These are phyloP conservation scores for Lichtheimia hyalospora DNA, from an alignment of 371 early-diverging fungal species.

Conservation along the genomic window DNA sequence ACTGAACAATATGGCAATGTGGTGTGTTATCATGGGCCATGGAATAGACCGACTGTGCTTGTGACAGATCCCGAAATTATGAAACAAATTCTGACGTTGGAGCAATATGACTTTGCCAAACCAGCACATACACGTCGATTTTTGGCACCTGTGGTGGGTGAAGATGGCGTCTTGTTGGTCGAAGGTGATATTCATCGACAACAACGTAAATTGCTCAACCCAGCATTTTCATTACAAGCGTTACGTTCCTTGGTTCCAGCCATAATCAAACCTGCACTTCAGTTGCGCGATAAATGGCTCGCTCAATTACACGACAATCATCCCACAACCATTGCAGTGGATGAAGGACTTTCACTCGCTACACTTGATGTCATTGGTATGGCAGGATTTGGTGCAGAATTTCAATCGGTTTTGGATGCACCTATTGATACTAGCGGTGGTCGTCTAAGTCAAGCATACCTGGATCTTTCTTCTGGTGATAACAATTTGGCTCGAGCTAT, in stretches of 20 bases:
- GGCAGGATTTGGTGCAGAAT: slow-evolving; percentile 55
- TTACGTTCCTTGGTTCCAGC: slow-evolving; percentile 48
- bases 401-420: slow-evolving; percentile 22
- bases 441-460: slow-evolving; percentile 49
- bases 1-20: slow-evolving; percentile 54
- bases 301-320: not conserved
- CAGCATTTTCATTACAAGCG: slow-evolving; percentile 57
- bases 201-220: slow-evolving; percentile 71
- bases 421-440: slow-evolving; percentile 20
- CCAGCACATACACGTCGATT: slow-evolving; percentile 24
- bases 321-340: slow-evolving; percentile 22
- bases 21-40: slow-evolving; percentile 44
- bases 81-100: slow-evolving; percentile 49
- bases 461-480: slow-evolving; percentile 36
- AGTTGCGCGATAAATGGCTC: slow-evolving; percentile 10
- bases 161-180: slow-evolving; percentile 6
- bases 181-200: slow-evolving; percentile 50
- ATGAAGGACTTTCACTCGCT: slow-evolving; percentile 32
- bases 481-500: slow-evolving; percentile 27
- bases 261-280: slow-evolving; percentile 34
- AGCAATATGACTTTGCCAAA: slow-evolving; percentile 57
- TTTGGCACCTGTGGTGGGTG: slow-evolving; percentile 47
- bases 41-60: slow-evolving; percentile 43
- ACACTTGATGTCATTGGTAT: slow-evolving; percentile 49
- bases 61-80: slow-evolving; percentile 53